These are phyloP conservation scores for Sungouiella blattae DNA, from an alignment of 805 yeast species.

Conservation along the genomic window DNA sequence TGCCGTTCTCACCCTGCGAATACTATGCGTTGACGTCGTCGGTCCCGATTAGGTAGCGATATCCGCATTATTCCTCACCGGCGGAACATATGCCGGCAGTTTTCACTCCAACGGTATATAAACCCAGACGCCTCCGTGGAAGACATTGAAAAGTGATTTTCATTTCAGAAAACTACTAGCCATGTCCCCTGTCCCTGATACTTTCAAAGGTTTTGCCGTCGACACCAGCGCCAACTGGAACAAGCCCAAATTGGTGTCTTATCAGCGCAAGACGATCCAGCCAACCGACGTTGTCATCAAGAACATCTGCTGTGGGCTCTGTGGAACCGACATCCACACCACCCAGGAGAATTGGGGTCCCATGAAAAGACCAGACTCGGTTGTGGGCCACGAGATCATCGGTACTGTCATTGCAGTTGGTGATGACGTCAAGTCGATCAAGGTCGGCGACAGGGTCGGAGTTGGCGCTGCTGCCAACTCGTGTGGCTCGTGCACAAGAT, in stretches of 20 bases:
- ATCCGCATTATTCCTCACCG: no score
- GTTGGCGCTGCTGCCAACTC: conserved; percentile 16
- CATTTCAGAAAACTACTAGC: no score
- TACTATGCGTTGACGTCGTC: no score
- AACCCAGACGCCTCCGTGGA: no score
- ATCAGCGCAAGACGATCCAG: conserved; percentile 41
- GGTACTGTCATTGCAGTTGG: conserved; percentile 43
- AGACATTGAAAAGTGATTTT: no score
- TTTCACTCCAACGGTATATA: no score
- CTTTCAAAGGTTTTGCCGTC: conserved; percentile 61
- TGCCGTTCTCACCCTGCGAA: no score
- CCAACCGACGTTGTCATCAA: conserved; percentile 24
- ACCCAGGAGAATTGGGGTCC: conserved; percentile 16
- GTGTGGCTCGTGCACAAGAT: conserved; percentile 49
- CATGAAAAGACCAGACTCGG: conserved; percentile 22
- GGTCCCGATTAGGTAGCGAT: not conserved
- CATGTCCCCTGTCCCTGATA: conserved; percentile 36
- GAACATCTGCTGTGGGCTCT: conserved; percentile 21
- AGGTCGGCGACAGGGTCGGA: conserved; percentile 20
- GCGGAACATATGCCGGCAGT: no score
- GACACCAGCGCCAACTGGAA: conserved; percentile 50
- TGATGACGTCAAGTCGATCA: conserved; percentile 11
- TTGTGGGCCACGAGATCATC: conserved; percentile 68
- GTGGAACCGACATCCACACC: conserved; percentile 18
- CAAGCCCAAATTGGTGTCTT: conserved; percentile 49